Evolutionary conservation across 139 green algal genomes (phyloP), one percentile per base, ranked within the genome.

Genomic region (Spirogloea muscicola): DNA sequence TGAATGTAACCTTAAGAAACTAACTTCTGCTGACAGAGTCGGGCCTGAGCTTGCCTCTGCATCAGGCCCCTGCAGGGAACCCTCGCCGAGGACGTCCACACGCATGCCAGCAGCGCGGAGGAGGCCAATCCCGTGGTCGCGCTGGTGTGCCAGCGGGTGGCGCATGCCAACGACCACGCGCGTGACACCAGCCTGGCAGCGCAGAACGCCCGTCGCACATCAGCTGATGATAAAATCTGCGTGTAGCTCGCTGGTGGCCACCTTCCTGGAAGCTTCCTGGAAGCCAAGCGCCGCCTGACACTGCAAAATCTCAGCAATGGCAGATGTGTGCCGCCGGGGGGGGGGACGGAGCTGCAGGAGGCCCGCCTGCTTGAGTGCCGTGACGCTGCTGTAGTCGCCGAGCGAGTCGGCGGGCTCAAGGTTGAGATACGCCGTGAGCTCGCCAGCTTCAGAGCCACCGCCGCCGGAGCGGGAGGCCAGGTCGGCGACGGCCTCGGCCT

Each of bases 141-240:
- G 66, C 4, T 88, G 68, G 74, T 95, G 87, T 0, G 71, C 48
- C 52, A 97, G 70, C 16, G 95, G 95, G 77, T 98, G 89, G 3
- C 84, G 70, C 48, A 97, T 73, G n/a, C 94, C 95, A 9, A 99
- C 64, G 37, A 99, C 93, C 25, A 96, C 91, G 0, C 92, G 86
- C 0, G 31, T 44, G 9, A 97, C 87, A 16, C 90, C 89, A 6
- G 77, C 75, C 75, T 82, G 75, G 25, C 13, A 27, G 31, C 13
- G 29, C 10, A 60, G 29, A 4, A 68, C 13, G 4, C 27, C 25
- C 41, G 16, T 33, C 5, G 5, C 5, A 29, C 6, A 6, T 62
- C 52, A 62, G 52, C 9, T 43, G 21, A 31, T 21, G 21, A 21
- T 21, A 55, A 21, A 21, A 31, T 21, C 46, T 31, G 46, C 21